A percentile compares a stretch with the other conserved stretches of the same genome.
These are phyloP conservation scores for Diaporthe sp. DNA, from an alignment of 2,329 filamentous ascomycete genomes.

Conservation along the genomic window DNA sequence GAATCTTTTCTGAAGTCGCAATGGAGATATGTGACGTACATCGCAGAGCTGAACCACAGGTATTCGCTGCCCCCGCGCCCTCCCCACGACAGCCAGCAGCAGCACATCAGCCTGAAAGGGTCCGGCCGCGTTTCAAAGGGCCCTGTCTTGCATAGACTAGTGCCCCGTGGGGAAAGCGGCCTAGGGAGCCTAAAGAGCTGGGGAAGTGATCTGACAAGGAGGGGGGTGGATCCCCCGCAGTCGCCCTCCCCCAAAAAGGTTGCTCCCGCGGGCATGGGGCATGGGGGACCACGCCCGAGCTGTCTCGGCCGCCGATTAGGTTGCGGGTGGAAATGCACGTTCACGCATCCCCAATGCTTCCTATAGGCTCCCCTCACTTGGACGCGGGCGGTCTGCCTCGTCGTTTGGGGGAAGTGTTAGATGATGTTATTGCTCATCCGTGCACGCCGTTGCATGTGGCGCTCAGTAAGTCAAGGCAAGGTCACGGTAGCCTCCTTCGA, in stretches of 20 bases:
- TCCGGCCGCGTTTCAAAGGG: constrained; percentile 15
- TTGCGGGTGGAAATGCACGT: constrained; percentile 27
- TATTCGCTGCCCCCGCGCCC: neutral
- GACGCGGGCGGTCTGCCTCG: neutral
- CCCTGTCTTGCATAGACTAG: constrained; percentile 10
- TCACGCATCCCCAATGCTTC: constrained; percentile 3
- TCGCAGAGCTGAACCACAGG: neutral
- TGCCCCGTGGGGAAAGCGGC: constrained; percentile 21
- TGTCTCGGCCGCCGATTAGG: constrained; percentile 22
- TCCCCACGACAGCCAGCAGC: constrained; percentile 1
- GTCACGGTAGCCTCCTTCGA: neutral
- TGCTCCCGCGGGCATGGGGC: constrained; percentile 1
- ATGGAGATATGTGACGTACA: neutral
- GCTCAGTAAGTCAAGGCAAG: neutral
- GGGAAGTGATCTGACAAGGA: constrained; percentile 15
- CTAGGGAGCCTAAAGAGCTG: neutral
- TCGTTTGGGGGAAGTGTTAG: constrained; percentile 8
- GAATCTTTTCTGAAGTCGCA: neutral
- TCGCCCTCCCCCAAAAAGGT: neutral
- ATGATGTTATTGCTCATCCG: constrained; percentile 29
- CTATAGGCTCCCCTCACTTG: constrained; percentile 30
- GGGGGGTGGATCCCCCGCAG: neutral
- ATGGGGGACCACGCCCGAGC: neutral
- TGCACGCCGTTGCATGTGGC: constrained; percentile 15
- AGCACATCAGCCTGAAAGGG: constrained; percentile 30